These are phyloP conservation scores for Nidularia pulvinata DNA, from an alignment of 768 basidiomycete genomes.

Conservation along the genomic window DNA sequence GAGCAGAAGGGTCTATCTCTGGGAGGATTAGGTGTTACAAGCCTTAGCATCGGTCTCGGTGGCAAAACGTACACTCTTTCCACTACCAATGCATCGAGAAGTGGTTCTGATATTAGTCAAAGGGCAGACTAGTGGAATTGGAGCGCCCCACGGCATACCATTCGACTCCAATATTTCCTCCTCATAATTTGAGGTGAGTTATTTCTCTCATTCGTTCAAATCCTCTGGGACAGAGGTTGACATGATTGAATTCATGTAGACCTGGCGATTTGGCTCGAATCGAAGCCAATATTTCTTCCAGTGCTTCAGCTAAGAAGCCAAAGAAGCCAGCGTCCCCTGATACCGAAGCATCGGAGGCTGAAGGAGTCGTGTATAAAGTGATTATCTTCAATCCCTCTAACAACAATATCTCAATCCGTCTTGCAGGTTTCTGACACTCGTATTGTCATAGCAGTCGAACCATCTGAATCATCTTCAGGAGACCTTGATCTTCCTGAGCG, in stretches of 20 bases:
- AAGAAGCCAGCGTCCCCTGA: conserved; percentile 38
- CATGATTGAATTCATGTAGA: conserved; percentile 29
- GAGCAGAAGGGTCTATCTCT: conserved; percentile 87
- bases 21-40: conserved; percentile 66
- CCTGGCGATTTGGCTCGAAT: conserved; percentile 90
- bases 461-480: conserved; percentile 53
- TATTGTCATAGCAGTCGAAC: conserved; percentile 79
- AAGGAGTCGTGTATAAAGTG: conserved; percentile 91
- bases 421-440: conserved; percentile 75
- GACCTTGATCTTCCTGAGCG: conserved; percentile 84
- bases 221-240: background rate
- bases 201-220: background rate
- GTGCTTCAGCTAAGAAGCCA: conserved; percentile 34
- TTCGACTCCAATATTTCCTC: conserved; percentile 67
- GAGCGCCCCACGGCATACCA: conserved; percentile 85
- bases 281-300: conserved; percentile 61
- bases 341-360: conserved; percentile 39
- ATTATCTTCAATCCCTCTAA: conserved; percentile 3
- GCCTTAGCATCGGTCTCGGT: conserved; percentile 84
- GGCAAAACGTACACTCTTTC: conserved; percentile 77
- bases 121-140: conserved; percentile 78
- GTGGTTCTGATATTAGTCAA: conserved; percentile 24
- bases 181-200: conserved; percentile 79
- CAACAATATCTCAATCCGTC: background rate
- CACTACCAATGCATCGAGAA: background rate